Evolutionary conservation across 139 green algal species (phyloP).

Genomic region (Astrephomene gubernaculifera): DNA sequence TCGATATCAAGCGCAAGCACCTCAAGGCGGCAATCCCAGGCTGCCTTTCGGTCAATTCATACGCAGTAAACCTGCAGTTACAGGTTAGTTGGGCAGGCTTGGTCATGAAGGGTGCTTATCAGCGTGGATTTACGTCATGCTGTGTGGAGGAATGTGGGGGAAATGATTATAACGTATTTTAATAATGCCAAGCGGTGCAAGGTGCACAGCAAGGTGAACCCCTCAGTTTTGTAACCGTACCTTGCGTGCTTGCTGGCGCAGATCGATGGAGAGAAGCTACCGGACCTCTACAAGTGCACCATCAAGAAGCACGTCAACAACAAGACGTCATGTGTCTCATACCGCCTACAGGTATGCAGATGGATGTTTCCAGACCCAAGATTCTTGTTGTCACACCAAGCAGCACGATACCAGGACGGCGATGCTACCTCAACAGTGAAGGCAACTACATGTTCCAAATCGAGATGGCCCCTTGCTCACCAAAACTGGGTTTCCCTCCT

Average conservation of each 20-base stretch:
- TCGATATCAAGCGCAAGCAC: conserved; percentile 42
- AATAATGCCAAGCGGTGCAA: too few species aligned
- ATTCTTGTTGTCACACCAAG: too few species aligned
- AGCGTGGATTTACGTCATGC: background rate
- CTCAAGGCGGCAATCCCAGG: conserved; percentile 22
- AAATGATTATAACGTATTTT: too few species aligned
- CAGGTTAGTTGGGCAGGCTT: background rate
- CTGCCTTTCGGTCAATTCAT: background rate
- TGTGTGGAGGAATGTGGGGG: too few species aligned
- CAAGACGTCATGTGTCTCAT: conserved; percentile 34
- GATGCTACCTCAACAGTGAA: too few species aligned
- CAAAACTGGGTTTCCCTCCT: background rate
- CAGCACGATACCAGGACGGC: too few species aligned
- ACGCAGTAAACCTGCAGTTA: conserved; percentile 23
- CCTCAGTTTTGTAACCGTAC: too few species aligned
- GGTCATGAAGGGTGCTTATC: background rate
- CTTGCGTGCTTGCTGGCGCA: conserved; percentile 7
- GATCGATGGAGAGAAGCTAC: conserved; percentile 14
- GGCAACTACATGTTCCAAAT: too few species aligned
- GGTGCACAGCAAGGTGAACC: too few species aligned
- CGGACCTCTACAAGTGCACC: conserved; percentile 40
- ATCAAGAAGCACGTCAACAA: conserved; percentile 45
- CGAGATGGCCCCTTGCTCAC: background rate
- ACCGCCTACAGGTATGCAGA: conserved; percentile 26
- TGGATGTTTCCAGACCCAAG: too few species aligned